Percentiles rank a stretch among this genome's conserved stretches.
phyloP scores from a whole-genome alignment of 257 asterid species.

The Dorcoceras hygrometricum region DNA sequence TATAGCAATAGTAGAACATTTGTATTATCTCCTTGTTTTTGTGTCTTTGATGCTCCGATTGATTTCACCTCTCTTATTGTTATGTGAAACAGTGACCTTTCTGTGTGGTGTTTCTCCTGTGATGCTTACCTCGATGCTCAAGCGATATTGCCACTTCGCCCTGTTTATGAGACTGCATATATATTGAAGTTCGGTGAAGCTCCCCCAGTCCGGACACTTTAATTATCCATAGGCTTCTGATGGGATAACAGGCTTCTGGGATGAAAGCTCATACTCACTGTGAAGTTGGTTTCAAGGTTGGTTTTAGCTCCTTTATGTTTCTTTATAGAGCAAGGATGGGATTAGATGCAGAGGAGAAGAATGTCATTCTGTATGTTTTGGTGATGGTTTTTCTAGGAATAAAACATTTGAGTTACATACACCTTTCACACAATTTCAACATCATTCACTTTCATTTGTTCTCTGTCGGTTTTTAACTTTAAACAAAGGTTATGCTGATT shows the following conservation, averaged over 20 bases:
- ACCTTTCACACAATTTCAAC: too few species aligned
- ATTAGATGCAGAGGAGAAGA: too few species aligned
- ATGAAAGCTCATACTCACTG: neutral
- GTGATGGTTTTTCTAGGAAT: too few species aligned
- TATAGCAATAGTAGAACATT: too few species aligned
- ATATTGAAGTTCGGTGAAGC: constrained; percentile 70
- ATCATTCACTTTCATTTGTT: too few species aligned
- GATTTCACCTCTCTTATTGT: neutral
- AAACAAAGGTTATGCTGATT: too few species aligned
- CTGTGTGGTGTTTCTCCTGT: constrained; percentile 93
- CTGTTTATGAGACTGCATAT: constrained; percentile 74
- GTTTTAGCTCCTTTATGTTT: too few species aligned
- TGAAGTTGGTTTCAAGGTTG: too few species aligned
- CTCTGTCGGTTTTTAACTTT: too few species aligned
- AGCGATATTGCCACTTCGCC: constrained; percentile 48
- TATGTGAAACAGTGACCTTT: constrained; percentile 57
- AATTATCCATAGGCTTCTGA: constrained; percentile 28
- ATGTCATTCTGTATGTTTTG: too few species aligned
- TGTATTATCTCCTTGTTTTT: neutral
- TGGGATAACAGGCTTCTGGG: constrained; percentile 20
- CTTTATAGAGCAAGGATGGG: too few species aligned
- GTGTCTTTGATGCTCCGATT: neutral
- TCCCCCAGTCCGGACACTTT: constrained; percentile 50
- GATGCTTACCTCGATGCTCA: constrained; percentile 86
- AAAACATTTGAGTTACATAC: too few species aligned